A percentile compares a stretch with the other conserved stretches of the same genome.
phyloP scores from a whole-genome alignment of 345 rosid genomes.

The Rhodomyrtus tomentosa region DNA sequence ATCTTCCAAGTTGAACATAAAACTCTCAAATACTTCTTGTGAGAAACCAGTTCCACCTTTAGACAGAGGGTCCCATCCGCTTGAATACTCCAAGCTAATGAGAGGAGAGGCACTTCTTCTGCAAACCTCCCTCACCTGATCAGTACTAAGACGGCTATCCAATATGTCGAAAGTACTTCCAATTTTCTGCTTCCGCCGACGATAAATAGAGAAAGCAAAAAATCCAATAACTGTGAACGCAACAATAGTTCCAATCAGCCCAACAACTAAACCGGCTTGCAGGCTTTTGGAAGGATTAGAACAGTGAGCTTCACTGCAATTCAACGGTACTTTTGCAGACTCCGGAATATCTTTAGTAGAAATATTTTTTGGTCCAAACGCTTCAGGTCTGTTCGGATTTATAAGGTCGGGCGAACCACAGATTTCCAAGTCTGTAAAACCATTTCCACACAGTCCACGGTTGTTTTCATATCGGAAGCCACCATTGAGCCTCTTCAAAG shows the following conservation, averaged over 20 bases:
- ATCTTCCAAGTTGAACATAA: conserved; percentile 84
- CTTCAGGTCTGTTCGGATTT: conserved; percentile 49
- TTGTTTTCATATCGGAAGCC: conserved; percentile 75
- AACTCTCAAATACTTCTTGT: conserved; percentile 80
- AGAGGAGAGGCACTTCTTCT: conserved; percentile 67
- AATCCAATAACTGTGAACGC: conserved; percentile 29
- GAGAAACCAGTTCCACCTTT: conserved; percentile 48
- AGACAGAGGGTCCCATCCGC: conserved; percentile 89
- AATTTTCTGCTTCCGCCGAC: conserved; percentile 64
- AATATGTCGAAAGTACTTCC: conserved; percentile 46
- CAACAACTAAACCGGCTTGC: conserved; percentile 32
- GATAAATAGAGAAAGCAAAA: conserved; percentile 39
- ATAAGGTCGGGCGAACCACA: conserved; percentile 29
- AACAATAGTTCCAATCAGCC: conserved; percentile 28
- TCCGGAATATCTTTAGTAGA: conserved; percentile 42
- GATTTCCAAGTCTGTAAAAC: conserved; percentile 38
- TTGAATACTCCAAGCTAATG: conserved; percentile 78
- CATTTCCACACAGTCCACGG: conserved; percentile 60
- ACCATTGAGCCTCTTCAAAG: conserved; percentile 51
- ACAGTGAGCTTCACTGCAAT: conserved; percentile 27
- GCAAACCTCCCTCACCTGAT: conserved; percentile 51
- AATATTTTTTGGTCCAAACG: conserved; percentile 37
- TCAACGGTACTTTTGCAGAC: conserved; percentile 44
- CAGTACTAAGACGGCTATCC: conserved; percentile 63
- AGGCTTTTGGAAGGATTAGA: conserved; percentile 18